Evolutionary conservation across 1,139 yeast genomes (phyloP), one percentile per base, ranked within the genome.

Genomic region (Taiozyma sp.): DNA sequence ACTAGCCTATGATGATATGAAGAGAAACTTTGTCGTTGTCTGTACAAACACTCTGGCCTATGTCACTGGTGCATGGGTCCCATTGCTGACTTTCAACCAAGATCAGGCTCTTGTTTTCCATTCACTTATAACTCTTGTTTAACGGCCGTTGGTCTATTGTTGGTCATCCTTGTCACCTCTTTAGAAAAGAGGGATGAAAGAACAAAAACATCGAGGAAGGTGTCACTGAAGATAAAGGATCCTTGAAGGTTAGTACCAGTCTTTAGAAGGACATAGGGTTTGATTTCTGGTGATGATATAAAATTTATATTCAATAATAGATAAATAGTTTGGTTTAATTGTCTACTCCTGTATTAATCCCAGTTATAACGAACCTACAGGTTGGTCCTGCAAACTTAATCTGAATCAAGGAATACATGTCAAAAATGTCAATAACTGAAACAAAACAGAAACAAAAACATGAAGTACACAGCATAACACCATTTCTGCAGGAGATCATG

Each of bases 41-140:
- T 46, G 50, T 26, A 57, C 60, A 4, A 57, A 57, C 44, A 54
- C 56, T 1, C 26, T 52, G 45, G 59, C 61, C 1, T 56, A 57
- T 43, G 59, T 55, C 29, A 57, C 61, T 2, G 56, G 58, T 44
- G 56, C 59, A n/a, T 57, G 58, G 59, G 65, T 69, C n/a, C 74
- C 73, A 1, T 70, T 77, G 46, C 62, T 76, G 42, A 77, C 75
- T 0, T 77, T 80, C 76, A 69, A 74, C 55, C 73, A 82, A 16
- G 59, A 62, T 14, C 77, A 75, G 47, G 67, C 72, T 51, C 85
- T 84, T 0, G 53, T 57, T 32, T 80, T 78, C 63, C 67, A 61
- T 79, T 77, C 58, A 68, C 74, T 1, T 80, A 77, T 56, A 79
- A 77, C 10, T 77, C 81, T 1, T 67, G 70, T 47, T 66, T 80